Conservation (phyloP, 306 rosid genomes). For the Glycine latifolia region DNA sequence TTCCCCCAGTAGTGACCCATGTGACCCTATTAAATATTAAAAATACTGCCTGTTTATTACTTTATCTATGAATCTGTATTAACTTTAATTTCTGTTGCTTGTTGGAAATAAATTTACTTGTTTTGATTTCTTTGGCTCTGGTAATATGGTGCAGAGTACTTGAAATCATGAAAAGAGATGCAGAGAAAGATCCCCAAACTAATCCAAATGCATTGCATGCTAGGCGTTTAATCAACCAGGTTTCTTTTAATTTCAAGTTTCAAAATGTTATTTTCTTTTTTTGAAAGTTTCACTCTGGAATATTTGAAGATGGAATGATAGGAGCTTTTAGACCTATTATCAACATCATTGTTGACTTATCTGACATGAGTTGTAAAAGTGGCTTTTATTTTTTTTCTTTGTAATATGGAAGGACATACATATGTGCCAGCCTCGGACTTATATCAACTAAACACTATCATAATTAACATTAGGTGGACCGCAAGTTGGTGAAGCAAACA, state of each 20-base stretch:
- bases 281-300: slow-evolving; percentile 21
- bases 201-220: slow-evolving; percentile 74
- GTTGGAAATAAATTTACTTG: slow-evolving; percentile 21
- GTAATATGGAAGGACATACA: not conserved
- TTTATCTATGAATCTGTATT: not conserved
- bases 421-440: slow-evolving; percentile 21
- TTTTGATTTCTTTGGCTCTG: slow-evolving; percentile 2
- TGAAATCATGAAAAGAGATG: slow-evolving; percentile 81
- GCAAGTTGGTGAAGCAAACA: slow-evolving; percentile 97
- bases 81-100: slow-evolving; percentile 6
- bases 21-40: not conserved
- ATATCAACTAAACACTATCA: slow-evolving; percentile 28
- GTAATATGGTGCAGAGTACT: slow-evolving; percentile 76
- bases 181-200: slow-evolving; percentile 75
- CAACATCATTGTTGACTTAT: slow-evolving; percentile 32
- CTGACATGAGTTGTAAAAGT: slow-evolving; percentile 14
- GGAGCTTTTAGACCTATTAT: slow-evolving; percentile 15
- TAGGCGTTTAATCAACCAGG: slow-evolving; percentile 81
- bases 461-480: slow-evolving; percentile 75
- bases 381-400: slow-evolving; percentile 5
- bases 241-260: slow-evolving; percentile 42
- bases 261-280: not conserved
- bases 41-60: not conserved
- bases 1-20: not conserved
- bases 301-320: slow-evolving; percentile 15